phyloP scores from a whole-genome alignment of 495 filamentous ascomycete genomes.

The Penicillium samsonianum region DNA sequence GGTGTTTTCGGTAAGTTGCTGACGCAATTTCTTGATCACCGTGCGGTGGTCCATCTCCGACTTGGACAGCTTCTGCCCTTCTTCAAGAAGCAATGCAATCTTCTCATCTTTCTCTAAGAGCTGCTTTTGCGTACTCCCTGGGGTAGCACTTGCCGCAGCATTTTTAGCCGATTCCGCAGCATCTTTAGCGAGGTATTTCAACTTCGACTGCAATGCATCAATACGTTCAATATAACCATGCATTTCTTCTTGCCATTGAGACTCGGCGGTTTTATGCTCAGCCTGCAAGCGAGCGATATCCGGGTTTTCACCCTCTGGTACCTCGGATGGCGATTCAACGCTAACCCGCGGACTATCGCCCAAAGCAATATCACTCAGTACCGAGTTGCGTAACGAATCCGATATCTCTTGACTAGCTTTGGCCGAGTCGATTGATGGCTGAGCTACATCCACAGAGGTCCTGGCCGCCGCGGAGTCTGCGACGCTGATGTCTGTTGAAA shows the following conservation, averaged over 20 bases:
- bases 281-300: constrained; percentile 52
- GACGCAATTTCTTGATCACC: constrained; percentile 82
- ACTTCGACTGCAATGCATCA: constrained; percentile 86
- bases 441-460: constrained; percentile 21
- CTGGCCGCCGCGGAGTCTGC: constrained; percentile 18
- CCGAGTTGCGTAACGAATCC: constrained; percentile 12
- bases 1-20: constrained; percentile 58
- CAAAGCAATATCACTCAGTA: constrained; percentile 11
- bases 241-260: constrained; percentile 74
- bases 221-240: constrained; percentile 85
- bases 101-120: constrained; percentile 87
- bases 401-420: constrained; percentile 12
- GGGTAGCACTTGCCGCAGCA: constrained; percentile 58
- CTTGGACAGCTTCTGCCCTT: constrained; percentile 86
- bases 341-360: constrained; percentile 19
- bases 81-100: constrained; percentile 84
- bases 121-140: constrained; percentile 70
- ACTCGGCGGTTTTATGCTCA: constrained; percentile 60
- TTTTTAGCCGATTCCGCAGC: constrained; percentile 70
- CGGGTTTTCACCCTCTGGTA: constrained; percentile 28
- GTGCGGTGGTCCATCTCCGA: constrained; percentile 80
- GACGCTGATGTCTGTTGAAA: constrained; percentile 33
- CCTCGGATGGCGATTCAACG: constrained; percentile 21
- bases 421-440: constrained; percentile 10
- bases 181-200: constrained; percentile 81